Conservation (phyloP, 2,329 filamentous ascomycete species). For the Rutstroemia sydowiana region DNA sequence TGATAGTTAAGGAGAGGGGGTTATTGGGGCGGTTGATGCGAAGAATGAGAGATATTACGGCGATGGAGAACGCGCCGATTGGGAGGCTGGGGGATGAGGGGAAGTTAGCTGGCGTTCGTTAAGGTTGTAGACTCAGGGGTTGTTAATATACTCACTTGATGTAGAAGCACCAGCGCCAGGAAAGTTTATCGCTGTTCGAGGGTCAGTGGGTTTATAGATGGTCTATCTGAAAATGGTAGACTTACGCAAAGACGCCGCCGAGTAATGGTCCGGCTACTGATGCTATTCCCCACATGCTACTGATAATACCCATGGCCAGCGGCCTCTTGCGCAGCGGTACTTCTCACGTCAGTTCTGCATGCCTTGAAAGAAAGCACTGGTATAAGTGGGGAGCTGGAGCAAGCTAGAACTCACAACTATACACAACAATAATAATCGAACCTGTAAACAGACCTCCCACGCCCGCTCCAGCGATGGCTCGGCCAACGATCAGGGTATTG, state of each 20-base stretch:
- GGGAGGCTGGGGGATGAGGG: conserved; percentile 16
- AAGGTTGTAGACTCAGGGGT: not conserved
- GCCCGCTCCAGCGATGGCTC: conserved; percentile 28
- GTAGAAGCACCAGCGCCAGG: conserved; percentile 29
- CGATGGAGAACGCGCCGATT: conserved; percentile 33
- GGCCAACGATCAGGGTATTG: conserved; percentile 26
- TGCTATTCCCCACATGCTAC: conserved; percentile 27
- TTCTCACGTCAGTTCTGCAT: no score
- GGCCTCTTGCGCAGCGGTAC: conserved; percentile 25
- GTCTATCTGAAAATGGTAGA: not conserved
- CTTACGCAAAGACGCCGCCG: conserved; percentile 26
- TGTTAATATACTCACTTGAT: conserved; percentile 13
- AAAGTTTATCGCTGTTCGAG: conserved; percentile 17
- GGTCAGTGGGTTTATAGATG: conserved; percentile 5
- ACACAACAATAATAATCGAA: conserved; percentile 25
- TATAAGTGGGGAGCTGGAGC: no score
- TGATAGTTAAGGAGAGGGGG: conserved; percentile 19
- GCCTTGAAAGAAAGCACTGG: no score
- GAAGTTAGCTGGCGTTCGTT: no score
- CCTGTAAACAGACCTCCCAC: conserved; percentile 34
- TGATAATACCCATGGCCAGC: conserved; percentile 27
- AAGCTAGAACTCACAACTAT: conserved; percentile 14
- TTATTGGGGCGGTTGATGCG: conserved; percentile 34
- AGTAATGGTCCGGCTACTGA: conserved; percentile 29
- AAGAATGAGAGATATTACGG: conserved; percentile 34